Evolutionary conservation across 176 grass and related monocot species (phyloP).

Genomic region (Carex cristatella): DNA sequence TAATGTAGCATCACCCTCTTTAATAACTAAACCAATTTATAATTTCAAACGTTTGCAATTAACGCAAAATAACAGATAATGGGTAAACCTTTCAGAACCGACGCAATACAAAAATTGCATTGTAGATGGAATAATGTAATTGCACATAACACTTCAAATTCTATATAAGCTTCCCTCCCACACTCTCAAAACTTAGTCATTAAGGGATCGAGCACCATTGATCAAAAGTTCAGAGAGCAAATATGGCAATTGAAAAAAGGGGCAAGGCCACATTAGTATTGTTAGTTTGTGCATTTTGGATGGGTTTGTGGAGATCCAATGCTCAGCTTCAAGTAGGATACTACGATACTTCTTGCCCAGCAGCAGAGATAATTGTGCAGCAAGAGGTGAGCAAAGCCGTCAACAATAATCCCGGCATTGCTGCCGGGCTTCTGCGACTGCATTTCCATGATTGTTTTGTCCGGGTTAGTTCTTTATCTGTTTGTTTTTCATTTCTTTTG

Average conservation of each 20-base stretch:
- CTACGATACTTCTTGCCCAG: slow-evolving; percentile 60
- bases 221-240: background rate
- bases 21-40: background rate
- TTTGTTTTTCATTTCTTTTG: background rate
- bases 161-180: slow-evolving; percentile 3
- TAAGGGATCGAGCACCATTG: slow-evolving; percentile 4
- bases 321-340: slow-evolving; percentile 63
- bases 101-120: background rate
- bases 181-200: background rate
- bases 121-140: background rate
- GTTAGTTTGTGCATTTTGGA: slow-evolving; percentile 25
- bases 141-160: background rate
- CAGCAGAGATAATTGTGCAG: slow-evolving; percentile 66
- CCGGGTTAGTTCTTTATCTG: slow-evolving; percentile 27
- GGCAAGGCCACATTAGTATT: background rate
- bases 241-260: slow-evolving; percentile 15
- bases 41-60: slow-evolving; percentile 1
- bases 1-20: too few relatives aligned
- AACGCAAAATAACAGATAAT: background rate
- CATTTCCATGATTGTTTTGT: slow-evolving; percentile 96
- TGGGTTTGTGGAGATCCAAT: slow-evolving; percentile 25
- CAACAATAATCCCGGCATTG: slow-evolving; percentile 41
- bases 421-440: slow-evolving; percentile 54
- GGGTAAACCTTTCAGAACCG: background rate
- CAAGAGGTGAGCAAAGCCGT: slow-evolving; percentile 68